Base-by-base conservation (phyloP, 306 rosid species). In the Parietaria judaica region DNA sequence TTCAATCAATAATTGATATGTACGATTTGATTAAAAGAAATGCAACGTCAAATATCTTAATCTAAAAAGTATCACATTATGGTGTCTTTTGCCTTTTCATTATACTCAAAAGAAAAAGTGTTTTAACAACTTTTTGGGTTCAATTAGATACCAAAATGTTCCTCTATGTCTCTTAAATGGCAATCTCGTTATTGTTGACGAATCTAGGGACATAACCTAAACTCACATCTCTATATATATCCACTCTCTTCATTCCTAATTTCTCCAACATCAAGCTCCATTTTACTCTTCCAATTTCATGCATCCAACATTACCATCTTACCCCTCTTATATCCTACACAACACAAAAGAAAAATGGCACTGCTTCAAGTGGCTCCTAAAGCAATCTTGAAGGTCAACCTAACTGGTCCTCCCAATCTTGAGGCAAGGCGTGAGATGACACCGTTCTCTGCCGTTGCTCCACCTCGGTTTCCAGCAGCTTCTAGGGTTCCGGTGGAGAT, bases 401-500 rank as follows among this genome's bases (percentile, higher is more conserved):
- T 23, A 23, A 23, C 2, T 23, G 31, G 31, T 23, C 2, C 31
- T 23, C 14, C 13, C 11, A 13, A 6, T 3, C 5, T 38, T 52
- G 58, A 54, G n/a, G 35, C 35, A 3, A n/a, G 60, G 55, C 14
- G 72, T 16, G 51, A 60, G 9, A 54, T 83, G 56, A 70, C 86
- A 1, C 89, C 78, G 3, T 73, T 75, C 38, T 80, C 74, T 0
- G 86, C 83, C 0, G 53, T 80, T 52, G 60, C 70, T 10, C 78
- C 83, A 0, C 58, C 43, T 67, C 64, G 31, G 63, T 45, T 48
- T 55, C 60, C 58, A 9, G 11, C 60, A 8, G 57, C 52, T 49
- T 48, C 65, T 38, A 78, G 72, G 66, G 9, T 2, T 1, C 8
- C 65, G 6, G 37, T 78, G 41, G 52, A 70, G 15, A 41, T 59